Percentiles rank a stretch among this genome's conserved stretches.
Conservation (phyloP, 139 green algal species). For the Closterium sp. region DNA sequence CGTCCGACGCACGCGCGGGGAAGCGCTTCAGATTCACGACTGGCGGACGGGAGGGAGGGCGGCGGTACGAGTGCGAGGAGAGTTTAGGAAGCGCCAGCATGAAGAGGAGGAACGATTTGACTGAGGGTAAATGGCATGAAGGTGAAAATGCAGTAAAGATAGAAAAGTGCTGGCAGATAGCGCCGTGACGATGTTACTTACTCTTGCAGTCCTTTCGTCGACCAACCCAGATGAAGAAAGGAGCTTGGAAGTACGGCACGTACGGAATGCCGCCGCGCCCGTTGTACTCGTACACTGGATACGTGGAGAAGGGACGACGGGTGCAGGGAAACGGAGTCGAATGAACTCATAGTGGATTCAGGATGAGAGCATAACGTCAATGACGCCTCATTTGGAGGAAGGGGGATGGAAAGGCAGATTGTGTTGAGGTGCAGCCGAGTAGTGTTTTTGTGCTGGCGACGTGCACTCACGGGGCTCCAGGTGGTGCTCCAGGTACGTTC, state of each 20-base stretch:
- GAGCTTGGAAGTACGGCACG: conserved; percentile 87
- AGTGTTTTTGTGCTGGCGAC: background rate
- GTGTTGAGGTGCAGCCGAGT: background rate
- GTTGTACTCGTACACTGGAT: conserved; percentile 85
- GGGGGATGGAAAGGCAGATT: background rate
- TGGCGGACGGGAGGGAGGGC: background rate
- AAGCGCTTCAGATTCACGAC: conserved; percentile 23
- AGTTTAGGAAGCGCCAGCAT: background rate
- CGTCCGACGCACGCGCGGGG: conserved; percentile 35
- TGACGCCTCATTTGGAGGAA: background rate
- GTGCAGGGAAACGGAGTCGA: background rate
- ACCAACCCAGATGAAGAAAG: conserved; percentile 93
- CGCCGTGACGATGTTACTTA: background rate
- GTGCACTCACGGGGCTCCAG: conserved; percentile 36
- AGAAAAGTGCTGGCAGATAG: background rate
- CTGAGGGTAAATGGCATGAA: background rate
- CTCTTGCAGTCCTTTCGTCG: conserved; percentile 5
- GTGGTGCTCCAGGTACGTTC: conserved; percentile 87
- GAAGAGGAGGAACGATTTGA: background rate
- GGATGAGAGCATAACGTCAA: background rate
- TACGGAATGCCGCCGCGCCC: conserved; percentile 87
- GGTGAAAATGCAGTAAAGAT: background rate
- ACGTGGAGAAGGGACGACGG: background rate
- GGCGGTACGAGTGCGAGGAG: background rate
- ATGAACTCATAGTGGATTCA: background rate